Evolutionary conservation across 139 green algal genomes (phyloP).

Genomic region (Zygnema cylindricum): DNA sequence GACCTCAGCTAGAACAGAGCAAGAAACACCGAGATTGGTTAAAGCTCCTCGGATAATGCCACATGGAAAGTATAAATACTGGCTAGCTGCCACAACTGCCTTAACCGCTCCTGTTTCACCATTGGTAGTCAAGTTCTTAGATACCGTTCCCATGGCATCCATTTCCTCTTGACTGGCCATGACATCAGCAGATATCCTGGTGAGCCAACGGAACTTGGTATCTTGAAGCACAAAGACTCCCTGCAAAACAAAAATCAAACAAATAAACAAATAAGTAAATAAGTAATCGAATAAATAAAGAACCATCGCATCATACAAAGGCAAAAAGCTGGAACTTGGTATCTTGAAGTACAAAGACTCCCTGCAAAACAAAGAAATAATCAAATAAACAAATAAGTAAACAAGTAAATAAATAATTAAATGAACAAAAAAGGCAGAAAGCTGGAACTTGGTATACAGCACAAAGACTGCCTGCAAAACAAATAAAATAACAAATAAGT

Average conservation of each 20-base stretch:
- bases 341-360: no score
- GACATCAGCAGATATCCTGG: conserved; percentile 25
- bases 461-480: no score
- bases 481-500: no score
- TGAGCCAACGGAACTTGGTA: conserved; percentile 62
- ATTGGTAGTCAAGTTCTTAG: background rate
- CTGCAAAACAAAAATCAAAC: conserved; percentile 33
- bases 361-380: no score
- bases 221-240: conserved; percentile 64
- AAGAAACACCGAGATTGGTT: conserved; percentile 56
- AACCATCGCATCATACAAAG: no score
- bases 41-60: conserved; percentile 62
- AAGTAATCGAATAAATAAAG: no score
- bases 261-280: no score
- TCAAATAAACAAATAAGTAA: no score
- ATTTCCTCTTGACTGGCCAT: background rate
- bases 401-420: no score
- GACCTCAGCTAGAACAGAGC: conserved; percentile 56
- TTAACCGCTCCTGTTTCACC: background rate
- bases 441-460: no score
- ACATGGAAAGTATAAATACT: conserved; percentile 58
- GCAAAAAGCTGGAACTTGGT: no score
- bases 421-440: no score
- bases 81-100: conserved; percentile 26
- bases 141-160: background rate